A percentile compares a stretch with the other conserved stretches of the same genome.
phyloP scores from a whole-genome alignment of 1,139 yeast genomes.

The Candida sanyaensis region DNA sequence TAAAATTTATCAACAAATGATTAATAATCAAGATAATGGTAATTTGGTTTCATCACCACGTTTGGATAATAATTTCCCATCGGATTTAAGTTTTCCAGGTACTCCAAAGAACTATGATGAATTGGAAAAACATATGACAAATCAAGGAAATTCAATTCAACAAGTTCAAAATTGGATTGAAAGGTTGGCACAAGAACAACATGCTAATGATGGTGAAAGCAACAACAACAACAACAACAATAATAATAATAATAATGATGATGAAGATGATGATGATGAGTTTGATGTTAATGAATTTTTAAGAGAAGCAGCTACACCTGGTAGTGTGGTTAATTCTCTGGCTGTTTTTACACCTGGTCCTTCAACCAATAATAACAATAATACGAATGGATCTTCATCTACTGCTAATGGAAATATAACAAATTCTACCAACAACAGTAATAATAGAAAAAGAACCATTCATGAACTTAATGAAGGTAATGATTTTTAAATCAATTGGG shows the following conservation, averaged over 20 bases:
- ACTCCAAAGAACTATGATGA: slow-evolving; percentile 11
- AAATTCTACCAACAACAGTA: slow-evolving; percentile 18
- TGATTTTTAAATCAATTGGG: slow-evolving; percentile 8
- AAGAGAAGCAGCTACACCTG: slow-evolving; percentile 18
- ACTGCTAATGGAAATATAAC: background rate
- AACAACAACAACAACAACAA: slow-evolving; percentile 29
- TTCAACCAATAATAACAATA: slow-evolving; percentile 12
- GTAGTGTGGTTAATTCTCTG: slow-evolving; percentile 12
- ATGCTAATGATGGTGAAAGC: slow-evolving; percentile 13
- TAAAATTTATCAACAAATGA: slow-evolving; percentile 33
- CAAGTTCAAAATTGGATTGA: slow-evolving; percentile 64
- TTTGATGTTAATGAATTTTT: slow-evolving; percentile 44
- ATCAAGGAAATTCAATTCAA: slow-evolving; percentile 56
- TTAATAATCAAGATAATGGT: slow-evolving; percentile 29
- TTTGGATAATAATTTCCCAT: slow-evolving; percentile 25
- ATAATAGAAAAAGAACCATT: slow-evolving; percentile 17
- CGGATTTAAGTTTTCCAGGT: slow-evolving; percentile 25
- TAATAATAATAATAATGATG: slow-evolving; percentile 16
- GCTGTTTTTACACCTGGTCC: slow-evolving; percentile 16
- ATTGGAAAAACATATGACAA: slow-evolving; percentile 45
- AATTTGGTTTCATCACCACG: slow-evolving; percentile 31
- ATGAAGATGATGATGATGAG: slow-evolving; percentile 36
- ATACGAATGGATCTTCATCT: slow-evolving; percentile 1
- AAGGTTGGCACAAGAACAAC: slow-evolving; percentile 41
- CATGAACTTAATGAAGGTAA: slow-evolving; percentile 22